Evolutionary conservation across 345 rosid genomes (phyloP), one percentile per base, ranked within the genome.

Genomic region (Eucalyptus urophylla): DNA sequence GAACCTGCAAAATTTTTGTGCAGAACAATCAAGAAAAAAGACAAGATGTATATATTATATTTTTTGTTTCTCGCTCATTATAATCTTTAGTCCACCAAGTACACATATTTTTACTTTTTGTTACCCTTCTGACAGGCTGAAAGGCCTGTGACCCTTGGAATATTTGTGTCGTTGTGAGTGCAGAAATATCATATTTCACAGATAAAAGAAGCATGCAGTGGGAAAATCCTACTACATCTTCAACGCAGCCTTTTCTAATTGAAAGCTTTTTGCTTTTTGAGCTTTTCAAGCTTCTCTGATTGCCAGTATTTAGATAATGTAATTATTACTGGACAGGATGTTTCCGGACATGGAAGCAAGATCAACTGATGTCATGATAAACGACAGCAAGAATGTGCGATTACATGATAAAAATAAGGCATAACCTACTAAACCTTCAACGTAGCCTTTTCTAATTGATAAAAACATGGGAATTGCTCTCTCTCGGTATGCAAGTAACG

Each of bases 1-100:
- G 96, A 92, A 97, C 91, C 98, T 97, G 94, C 92, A 89, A 22
- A 87, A 24, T 24, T 49, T 69, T 8, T 33, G 56, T 80, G 24
- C 45, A 49, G 50, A 45, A n/a, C 51, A 14, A 86, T 60, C 43
- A 49, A 62, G 65, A 47, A 62, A 54, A 60, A 37, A 13, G 14
- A 60, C 80, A 47, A 13, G 24, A 31, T 47, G 13, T 8, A 19
- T 53, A 33, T 53, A 11, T 50, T 43, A 10, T 45, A 15, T 14
- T 54, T 54, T 60, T 11, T 7, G 69, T 51, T 86, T 13, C 69
- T 12, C 10, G 31, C 60, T 54, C 17, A 25, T 21, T 31, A 33
- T 54, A 60, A 54, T 33, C 33, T 33, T 4, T 86, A 72, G 81
- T 72, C 81, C 2, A 72, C 81, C 81, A 33, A 72, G 81, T 17